These are phyloP conservation scores for Penicillium verhagenii DNA, from an alignment of 495 filamentous ascomycete genomes.

Conservation along the genomic window DNA sequence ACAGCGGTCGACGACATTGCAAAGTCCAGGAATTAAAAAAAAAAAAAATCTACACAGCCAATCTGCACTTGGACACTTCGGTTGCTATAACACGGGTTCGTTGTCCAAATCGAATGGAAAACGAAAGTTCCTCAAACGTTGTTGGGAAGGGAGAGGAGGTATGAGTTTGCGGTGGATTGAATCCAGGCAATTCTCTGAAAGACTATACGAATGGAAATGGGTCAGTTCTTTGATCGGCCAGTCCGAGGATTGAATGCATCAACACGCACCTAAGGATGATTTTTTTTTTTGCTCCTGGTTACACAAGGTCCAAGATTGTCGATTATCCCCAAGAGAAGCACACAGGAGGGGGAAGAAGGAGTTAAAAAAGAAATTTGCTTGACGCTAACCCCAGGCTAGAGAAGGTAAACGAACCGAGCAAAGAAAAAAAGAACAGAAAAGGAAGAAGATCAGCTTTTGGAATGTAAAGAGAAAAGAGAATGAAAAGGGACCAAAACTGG, in stretches of 20 bases:
- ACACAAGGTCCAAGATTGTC: background rate
- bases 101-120: background rate
- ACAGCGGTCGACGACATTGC: slow-evolving; percentile 59
- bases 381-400: background rate
- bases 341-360: background rate
- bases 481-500: slow-evolving; percentile 1
- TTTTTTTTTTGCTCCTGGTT: too few relatives aligned
- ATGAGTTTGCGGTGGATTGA: background rate
- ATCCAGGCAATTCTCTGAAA: background rate
- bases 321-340: background rate
- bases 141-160: background rate
- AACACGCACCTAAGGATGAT: background rate
- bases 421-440: background rate
- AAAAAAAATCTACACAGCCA: background rate
- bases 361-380: background rate
- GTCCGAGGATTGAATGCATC: background rate
- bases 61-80: background rate
- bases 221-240: background rate
- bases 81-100: background rate
- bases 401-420: background rate
- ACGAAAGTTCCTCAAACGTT: background rate
- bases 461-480: background rate
- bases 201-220: background rate
- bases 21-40: background rate
- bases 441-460: background rate